Base-by-base conservation (phyloP, 1,139 yeast genomes). In the Hanseniaspora gamundiae region DNA sequence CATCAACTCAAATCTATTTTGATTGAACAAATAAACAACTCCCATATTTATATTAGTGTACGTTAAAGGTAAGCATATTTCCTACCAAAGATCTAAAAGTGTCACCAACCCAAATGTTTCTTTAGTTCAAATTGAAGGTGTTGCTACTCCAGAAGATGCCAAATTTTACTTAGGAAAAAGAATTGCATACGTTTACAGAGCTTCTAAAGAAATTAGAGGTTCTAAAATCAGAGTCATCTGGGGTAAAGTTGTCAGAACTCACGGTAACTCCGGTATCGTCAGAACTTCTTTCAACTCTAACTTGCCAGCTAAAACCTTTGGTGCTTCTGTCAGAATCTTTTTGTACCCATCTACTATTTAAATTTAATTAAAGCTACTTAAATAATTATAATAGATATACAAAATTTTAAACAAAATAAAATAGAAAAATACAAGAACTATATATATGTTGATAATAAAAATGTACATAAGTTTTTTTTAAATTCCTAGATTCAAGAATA, bases 341-440 rank as follows among this genome's bases (percentile, higher is more conserved):
- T 88, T 91, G 75, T 91, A 91, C 86, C 98, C 98, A 76, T 91
- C 97, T 64, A 88, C 83, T 94, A 91, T 91, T 82, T 91, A 88
- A 85, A 59, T 30, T 30, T 14, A 30, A 30, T 30, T n/a, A 30
- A n/a, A 13, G n/a, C n/a, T 4, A 28, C n/a, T 28, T 4, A 14
- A 13, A 28, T 28, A 35, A 35, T 17, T 35, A 35, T n/a, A 20
- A 35, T 17, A 35, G 13, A 31, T 31, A 31, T 31, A 31, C 16
- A 28, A 14, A 13, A 13, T 13, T 28, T 28, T 28, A 13, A 28
- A 28, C 24, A 31, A 21, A 31, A 24, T 31, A 22, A 31, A 33
- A 40, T 30, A 17, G 38, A 33, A 27, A 28, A 27, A 26, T 19
- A 31, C 20, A 20, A 38, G 10, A 41, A 38, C 48, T 47, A 51